phyloP scores from a whole-genome alignment of 2,329 filamentous ascomycete species.

The Penicillium sp. region DNA sequence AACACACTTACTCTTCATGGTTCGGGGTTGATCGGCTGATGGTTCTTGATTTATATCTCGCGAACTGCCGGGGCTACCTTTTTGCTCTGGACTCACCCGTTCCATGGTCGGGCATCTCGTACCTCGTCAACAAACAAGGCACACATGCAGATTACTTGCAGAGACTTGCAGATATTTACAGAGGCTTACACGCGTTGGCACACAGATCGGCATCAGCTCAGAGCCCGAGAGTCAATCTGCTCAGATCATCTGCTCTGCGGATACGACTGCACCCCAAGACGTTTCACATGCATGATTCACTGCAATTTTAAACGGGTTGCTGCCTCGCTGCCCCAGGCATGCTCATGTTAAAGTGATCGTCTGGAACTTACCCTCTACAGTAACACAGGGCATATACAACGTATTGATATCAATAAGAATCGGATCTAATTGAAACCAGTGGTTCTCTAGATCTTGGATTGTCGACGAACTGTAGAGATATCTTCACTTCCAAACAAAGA shows the following conservation, averaged over 20 bases:
- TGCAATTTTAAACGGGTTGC: background rate
- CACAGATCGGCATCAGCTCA: conserved; percentile 1
- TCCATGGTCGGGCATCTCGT: background rate
- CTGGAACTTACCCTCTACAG: too few relatives aligned
- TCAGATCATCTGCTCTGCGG: background rate
- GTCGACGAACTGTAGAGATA: background rate
- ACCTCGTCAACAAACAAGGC: background rate
- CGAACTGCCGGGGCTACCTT: background rate
- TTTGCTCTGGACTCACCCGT: background rate
- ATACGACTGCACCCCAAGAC: background rate
- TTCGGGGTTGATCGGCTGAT: too few relatives aligned
- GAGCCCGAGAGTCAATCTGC: background rate
- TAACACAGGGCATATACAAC: background rate
- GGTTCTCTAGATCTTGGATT: too few relatives aligned
- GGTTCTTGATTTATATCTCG: background rate
- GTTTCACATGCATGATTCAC: conserved; percentile 3
- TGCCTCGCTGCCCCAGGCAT: background rate
- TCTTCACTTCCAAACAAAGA: background rate
- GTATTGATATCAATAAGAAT: too few relatives aligned
- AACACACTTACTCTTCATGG: too few relatives aligned
- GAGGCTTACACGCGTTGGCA: background rate
- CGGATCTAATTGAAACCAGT: too few relatives aligned
- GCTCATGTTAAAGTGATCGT: too few relatives aligned
- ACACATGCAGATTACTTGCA: background rate
- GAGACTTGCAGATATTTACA: too few relatives aligned